These are phyloP conservation scores for Paecilomyces formosus DNA, from an alignment of 2,329 filamentous ascomycete species.

Conservation along the genomic window DNA sequence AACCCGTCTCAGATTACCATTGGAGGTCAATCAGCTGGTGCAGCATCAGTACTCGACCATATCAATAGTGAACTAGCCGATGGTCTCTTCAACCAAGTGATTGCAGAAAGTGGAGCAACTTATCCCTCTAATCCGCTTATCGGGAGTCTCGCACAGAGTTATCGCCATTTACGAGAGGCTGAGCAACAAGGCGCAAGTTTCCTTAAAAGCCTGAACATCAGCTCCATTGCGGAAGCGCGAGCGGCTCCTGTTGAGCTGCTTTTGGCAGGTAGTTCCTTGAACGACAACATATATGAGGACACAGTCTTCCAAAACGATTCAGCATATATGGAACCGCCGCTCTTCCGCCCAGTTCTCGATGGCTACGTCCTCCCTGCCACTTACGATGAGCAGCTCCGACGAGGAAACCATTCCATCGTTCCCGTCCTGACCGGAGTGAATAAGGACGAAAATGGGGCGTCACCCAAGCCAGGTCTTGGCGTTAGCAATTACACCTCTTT, in stretches of 20 bases:
- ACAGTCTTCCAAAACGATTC: slow-evolving; percentile 14
- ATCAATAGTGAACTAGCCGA: slow-evolving; percentile 17
- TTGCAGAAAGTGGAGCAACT: slow-evolving; percentile 25
- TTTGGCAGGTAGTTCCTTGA: slow-evolving; percentile 14
- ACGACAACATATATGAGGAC: slow-evolving; percentile 13
- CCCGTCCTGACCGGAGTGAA: slow-evolving; percentile 24
- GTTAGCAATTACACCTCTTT: slow-evolving; percentile 9
- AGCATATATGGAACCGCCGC: slow-evolving; percentile 13
- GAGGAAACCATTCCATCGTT: slow-evolving; percentile 14
- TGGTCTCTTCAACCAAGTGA: slow-evolving; percentile 19
- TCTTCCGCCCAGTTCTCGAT: slow-evolving; percentile 20
- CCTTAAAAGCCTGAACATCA: slow-evolving; percentile 30
- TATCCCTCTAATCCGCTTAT: slow-evolving; percentile 21
- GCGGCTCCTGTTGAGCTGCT: slow-evolving; percentile 28
- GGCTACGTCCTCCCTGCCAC: slow-evolving; percentile 18
- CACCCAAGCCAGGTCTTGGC: slow-evolving; percentile 5
- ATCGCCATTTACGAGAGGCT: slow-evolving; percentile 16
- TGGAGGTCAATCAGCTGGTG: slow-evolving; percentile 26
- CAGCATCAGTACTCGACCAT: slow-evolving; percentile 12
- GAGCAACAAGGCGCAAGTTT: slow-evolving; percentile 20
- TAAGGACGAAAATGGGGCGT: slow-evolving; percentile 15
- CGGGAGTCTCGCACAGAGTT: slow-evolving; percentile 16
- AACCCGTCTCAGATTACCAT: slow-evolving; percentile 15
- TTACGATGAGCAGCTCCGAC: slow-evolving; percentile 12
- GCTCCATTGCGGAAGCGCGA: slow-evolving; percentile 33